Evolutionary conservation across 768 basidiomycete species (phyloP).

Genomic region (Pleurotus sapidus): DNA sequence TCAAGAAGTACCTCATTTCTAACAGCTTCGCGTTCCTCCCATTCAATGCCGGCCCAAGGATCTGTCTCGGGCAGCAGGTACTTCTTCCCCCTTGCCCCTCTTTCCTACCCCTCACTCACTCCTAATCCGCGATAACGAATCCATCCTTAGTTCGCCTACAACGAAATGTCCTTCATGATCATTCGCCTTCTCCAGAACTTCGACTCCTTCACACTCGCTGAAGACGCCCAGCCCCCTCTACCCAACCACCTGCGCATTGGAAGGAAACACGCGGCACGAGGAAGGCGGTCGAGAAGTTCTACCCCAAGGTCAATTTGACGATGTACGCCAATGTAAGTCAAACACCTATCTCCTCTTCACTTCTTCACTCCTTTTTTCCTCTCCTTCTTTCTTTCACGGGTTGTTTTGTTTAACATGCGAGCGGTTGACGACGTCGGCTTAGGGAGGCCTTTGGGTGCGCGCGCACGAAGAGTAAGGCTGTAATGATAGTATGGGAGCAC

Average conservation of each 20-base stretch:
- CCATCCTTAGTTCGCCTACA: slow-evolving; percentile 35
- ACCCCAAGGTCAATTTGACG: slow-evolving; percentile 32
- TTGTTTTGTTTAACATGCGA: no score
- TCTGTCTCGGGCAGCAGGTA: slow-evolving; percentile 17
- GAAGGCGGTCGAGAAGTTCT: slow-evolving; percentile 28
- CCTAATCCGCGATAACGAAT: neutral
- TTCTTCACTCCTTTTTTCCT: no score
- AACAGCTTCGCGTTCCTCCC: slow-evolving; percentile 42
- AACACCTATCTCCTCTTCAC: no score
- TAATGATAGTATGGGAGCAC: no score
- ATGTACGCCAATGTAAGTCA: slow-evolving; percentile 33
- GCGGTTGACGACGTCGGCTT: no score
- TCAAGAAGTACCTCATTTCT: slow-evolving; percentile 30
- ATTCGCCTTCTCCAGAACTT: slow-evolving; percentile 43
- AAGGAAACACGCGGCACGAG: slow-evolving; percentile 22
- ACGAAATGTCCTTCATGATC: slow-evolving; percentile 45
- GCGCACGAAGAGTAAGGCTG: no score
- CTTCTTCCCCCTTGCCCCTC: neutral
- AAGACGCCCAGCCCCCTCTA: slow-evolving; percentile 28
- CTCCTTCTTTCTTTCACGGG: no score
- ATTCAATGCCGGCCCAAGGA: slow-evolving; percentile 30
- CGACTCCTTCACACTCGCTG: slow-evolving; percentile 24
- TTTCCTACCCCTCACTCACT: neutral
- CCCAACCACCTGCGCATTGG: slow-evolving; percentile 38
- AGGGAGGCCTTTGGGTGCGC: no score